Base-by-base conservation (phyloP, 352 stramenopile species). In the Elongisporangium senticosum region DNA sequence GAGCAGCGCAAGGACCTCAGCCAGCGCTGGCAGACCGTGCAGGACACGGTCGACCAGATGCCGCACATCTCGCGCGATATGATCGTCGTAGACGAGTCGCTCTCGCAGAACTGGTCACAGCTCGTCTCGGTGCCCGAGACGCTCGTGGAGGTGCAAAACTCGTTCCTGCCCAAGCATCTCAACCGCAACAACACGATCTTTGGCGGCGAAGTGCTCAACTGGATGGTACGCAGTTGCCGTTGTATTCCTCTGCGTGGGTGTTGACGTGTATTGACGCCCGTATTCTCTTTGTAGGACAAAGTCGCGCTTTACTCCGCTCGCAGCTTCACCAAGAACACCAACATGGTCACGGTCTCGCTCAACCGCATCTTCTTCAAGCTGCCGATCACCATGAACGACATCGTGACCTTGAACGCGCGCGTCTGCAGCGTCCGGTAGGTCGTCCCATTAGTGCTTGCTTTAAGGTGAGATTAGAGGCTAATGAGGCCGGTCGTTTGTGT, bases 151-250 rank as follows among this genome's bases (percentile, higher is more conserved):
- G 76, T 90, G 50, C 78, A 87, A 48, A 88, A 87, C 63, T 87
- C 71, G 37, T 89, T 89, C 57, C 33, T 85, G 61, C 79, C 79
- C 26, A 89, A 89, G 62, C 77, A 89, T 61, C 37, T 89, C 40
- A 89, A 87, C 67, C 73, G 74, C 23, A 89, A 89, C 73, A 83
- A 89, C 61, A 89, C 79, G 53, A 87, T 87, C 49, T 87, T 87
- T 59, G 79, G 79, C 4, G 79, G 75, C n/a, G 79, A 89, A 63
- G 69, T 87, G 54, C 72, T 87, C 49, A 74, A 64, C 28, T 87
- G 74, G 74, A 85, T 87, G 77, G 69, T 74, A 52, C n/a, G n/a
- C n/a, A n/a, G n/a, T n/a, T n/a, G n/a, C n/a, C n/a, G n/a, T n/a
- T n/a, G n/a, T n/a, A n/a, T n/a, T n/a, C n/a, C n/a, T n/a, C n/a